Percentiles rank a stretch among this genome's conserved stretches.
Evolutionary conservation across 495 filamentous ascomycete species (phyloP).

Genomic region (Xylaria scruposa): DNA sequence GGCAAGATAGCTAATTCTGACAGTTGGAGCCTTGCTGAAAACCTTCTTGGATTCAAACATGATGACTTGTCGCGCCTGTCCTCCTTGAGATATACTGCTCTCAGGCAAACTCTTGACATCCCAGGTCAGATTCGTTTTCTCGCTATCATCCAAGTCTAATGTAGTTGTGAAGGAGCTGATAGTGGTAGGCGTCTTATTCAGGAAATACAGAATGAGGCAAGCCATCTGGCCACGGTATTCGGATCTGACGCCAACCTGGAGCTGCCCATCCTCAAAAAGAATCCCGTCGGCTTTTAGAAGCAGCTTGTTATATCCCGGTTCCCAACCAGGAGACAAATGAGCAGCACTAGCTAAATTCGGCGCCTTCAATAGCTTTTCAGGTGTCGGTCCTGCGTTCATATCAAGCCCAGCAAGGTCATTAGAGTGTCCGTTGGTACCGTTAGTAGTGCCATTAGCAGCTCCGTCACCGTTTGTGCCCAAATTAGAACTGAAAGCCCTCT

Average conservation of each 20-base stretch:
- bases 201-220: slow-evolving; percentile 93
- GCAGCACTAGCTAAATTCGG: slow-evolving; percentile 91
- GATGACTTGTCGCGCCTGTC: slow-evolving; percentile 90
- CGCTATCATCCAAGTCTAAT: slow-evolving; percentile 75
- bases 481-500: slow-evolving; percentile 77
- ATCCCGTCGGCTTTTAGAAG: slow-evolving; percentile 83
- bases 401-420: slow-evolving; percentile 83
- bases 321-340: slow-evolving; percentile 94
- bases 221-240: slow-evolving; percentile 95
- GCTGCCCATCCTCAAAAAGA: slow-evolving; percentile 91
- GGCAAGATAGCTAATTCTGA: slow-evolving; percentile 91
- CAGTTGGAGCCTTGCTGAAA: slow-evolving; percentile 85
- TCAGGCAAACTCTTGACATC: slow-evolving; percentile 90
- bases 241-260: slow-evolving; percentile 89
- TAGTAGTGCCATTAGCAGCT: slow-evolving; percentile 58
- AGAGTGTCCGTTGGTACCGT: slow-evolving; percentile 61
- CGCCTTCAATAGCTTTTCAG: slow-evolving; percentile 64
- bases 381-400: slow-evolving; percentile 63
- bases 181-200: slow-evolving; percentile 84
- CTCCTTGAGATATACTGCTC: slow-evolving; percentile 72
- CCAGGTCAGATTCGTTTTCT: slow-evolving; percentile 72
- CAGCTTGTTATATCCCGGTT: slow-evolving; percentile 85
- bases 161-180: slow-evolving; percentile 94
- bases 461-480: slow-evolving; percentile 63
- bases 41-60: slow-evolving; percentile 87